Percentiles rank a stretch among this genome's conserved stretches.
phyloP scores from a whole-genome alignment of 2,329 filamentous ascomycete species.

The Lachnum nothofagi region DNA sequence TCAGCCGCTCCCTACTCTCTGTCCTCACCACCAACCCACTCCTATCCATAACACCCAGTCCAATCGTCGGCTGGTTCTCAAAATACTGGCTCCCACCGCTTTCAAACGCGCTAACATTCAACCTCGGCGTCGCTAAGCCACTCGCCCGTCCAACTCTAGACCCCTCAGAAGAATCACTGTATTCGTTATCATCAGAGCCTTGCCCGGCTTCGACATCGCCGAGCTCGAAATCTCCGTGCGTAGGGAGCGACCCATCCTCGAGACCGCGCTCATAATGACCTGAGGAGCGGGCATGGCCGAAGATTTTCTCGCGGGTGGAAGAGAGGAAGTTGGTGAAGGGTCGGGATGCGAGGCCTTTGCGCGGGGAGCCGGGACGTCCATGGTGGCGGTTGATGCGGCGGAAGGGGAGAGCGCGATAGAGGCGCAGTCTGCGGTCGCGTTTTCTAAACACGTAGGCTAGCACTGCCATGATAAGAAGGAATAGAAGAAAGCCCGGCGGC shows the following conservation, averaged over 20 bases:
- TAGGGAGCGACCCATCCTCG: constrained; percentile 77
- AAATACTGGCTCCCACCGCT: constrained; percentile 22
- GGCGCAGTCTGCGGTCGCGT: constrained; percentile 63
- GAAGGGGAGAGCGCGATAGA: constrained; percentile 47
- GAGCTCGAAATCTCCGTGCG: constrained; percentile 70
- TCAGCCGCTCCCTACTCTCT: constrained; percentile 73
- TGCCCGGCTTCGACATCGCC: constrained; percentile 49
- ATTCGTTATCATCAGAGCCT: constrained; percentile 60
- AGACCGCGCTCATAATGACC: constrained; percentile 75
- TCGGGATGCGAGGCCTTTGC: too few species aligned
- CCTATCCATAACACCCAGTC: constrained; percentile 47
- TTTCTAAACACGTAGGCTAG: constrained; percentile 71
- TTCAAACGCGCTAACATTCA: constrained; percentile 50
- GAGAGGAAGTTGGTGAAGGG: too few species aligned
- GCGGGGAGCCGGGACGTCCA: constrained; percentile 43
- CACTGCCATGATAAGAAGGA: constrained; percentile 67
- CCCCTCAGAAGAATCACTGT: constrained; percentile 56
- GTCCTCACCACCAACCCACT: constrained; percentile 74
- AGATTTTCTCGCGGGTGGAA: too few species aligned
- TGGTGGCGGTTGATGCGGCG: constrained; percentile 39
- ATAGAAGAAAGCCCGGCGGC: constrained; percentile 69
- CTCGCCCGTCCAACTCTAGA: constrained; percentile 55
- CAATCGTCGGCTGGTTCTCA: constrained; percentile 19
- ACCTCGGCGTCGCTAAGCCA: constrained; percentile 63
- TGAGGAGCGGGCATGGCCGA: constrained; percentile 46